phyloP scores from a whole-genome alignment of 441 rosid genomes.

The Corymbia calophylla region DNA sequence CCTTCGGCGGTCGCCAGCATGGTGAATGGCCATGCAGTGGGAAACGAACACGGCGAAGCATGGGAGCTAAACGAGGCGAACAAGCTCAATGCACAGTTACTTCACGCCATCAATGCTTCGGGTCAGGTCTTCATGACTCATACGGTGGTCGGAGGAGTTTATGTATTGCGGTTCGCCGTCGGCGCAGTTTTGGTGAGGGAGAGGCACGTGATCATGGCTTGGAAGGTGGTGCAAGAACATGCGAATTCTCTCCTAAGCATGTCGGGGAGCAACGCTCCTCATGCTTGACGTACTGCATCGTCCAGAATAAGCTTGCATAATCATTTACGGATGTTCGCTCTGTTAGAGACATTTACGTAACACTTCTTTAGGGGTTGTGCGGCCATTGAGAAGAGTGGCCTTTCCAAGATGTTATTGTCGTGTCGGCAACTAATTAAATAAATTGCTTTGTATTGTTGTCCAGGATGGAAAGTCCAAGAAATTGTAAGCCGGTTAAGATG shows the following conservation, averaged over 20 bases:
- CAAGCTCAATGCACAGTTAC: neutral
- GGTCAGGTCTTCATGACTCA: conserved; percentile 36
- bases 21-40: neutral
- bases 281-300: neutral
- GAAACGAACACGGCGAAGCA: neutral
- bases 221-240: conserved; percentile 28
- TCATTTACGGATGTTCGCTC: neutral
- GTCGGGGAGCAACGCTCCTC: neutral
- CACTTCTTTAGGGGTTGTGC: neutral
- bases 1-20: neutral
- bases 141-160: conserved; percentile 19
- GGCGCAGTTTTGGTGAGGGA: conserved; percentile 37
- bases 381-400: neutral
- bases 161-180: conserved; percentile 29
- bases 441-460: neutral
- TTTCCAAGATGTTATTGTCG: neutral
- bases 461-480: neutral
- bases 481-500: neutral
- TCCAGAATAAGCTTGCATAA: neutral
- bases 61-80: neutral
- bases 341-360: neutral
- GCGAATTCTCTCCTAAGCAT: neutral
- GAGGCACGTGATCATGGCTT: conserved; percentile 29
- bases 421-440: neutral
- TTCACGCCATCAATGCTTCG: conserved; percentile 15